Base-by-base conservation (phyloP, 2,329 filamentous ascomycete genomes). In the Bipolaris gigantea region DNA sequence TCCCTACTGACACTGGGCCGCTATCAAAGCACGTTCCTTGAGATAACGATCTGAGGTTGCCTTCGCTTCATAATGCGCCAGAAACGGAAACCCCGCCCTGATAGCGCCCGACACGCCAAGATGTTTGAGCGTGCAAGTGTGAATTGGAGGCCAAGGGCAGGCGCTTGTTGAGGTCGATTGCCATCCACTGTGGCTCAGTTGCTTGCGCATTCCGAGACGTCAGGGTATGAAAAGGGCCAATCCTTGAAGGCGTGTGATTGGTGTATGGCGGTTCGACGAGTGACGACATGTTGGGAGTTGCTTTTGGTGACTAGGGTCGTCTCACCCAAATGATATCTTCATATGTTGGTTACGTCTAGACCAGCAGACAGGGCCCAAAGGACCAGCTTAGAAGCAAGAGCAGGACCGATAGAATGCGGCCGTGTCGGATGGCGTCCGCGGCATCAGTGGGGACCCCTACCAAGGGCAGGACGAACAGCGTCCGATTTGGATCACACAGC, bases 61-160 rank as follows among this genome's bases (percentile, higher is more conserved):
- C 49, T 56, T 62, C 54, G 64, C 59, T 52, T 61, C 57, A 60
- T 59, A 47, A 59, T 53, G 55, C 41, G 53, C 55, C 53, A 42
- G 51, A 55, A 50, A 36, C 38, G 57, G 57, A 50, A 53, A 48
- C 48, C 25, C 30, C 54, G 41, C 38, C 60, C 64, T 65, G 63
- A 62, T 59, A 55, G 57, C 43, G 57, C 57, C 58, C 62, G 58
- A 63, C 57, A 57, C 52, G 65, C 66, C 67, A 66, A 69, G 67
- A 50, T 55, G 52, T 61, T 63, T 62, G 53, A 56, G 53, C 45
- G 39, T 39, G 48, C 30, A 41, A 54, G 48, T 49, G 55, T 59
- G 48, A 47, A 53, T 56, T 47, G 46, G 50, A 45, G 27, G 38
- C 50, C 33, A 42, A 49, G 50, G 30, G 43, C 47, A 23, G 43